Evolutionary conservation across 2,329 filamentous ascomycete species (phyloP).

Genomic region (Exophiala oligosperma): DNA sequence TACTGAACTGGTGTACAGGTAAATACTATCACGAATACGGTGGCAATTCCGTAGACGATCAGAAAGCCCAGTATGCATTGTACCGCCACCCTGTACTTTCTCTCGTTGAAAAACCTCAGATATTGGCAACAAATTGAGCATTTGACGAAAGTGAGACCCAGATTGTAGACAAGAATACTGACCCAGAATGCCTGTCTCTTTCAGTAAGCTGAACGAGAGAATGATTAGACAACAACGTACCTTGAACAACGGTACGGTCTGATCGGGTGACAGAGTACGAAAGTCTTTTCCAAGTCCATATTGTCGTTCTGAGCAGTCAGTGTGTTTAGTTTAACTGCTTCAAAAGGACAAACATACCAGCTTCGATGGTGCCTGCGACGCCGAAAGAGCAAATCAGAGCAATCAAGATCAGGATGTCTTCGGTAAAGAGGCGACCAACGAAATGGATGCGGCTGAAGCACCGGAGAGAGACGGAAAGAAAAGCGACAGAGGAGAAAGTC

Average conservation of each 20-base stretch:
- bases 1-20: not conserved
- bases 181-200: not conserved
- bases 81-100: slow-evolving; percentile 22
- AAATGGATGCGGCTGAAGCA: not conserved
- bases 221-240: not conserved
- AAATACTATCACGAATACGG: not conserved
- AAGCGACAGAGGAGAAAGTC: not conserved
- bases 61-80: slow-evolving; percentile 33
- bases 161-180: slow-evolving; percentile 39
- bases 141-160: slow-evolving; percentile 44
- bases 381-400: not conserved
- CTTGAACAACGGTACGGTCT: not conserved
- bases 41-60: slow-evolving; percentile 36
- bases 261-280: not conserved
- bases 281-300: not conserved
- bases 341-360: not conserved
- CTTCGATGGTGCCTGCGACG: not conserved
- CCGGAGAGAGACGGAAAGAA: not conserved
- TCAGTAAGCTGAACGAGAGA: not conserved
- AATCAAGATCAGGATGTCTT: not conserved
- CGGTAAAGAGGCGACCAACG: not conserved
- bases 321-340: not conserved
- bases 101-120: slow-evolving; percentile 42
- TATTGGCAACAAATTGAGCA: slow-evolving; percentile 52
- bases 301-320: not conserved